Percentiles rank a stretch among this genome's conserved stretches.
phyloP scores from a whole-genome alignment of 2,329 filamentous ascomycete species.

The Westerdykella ornata region DNA sequence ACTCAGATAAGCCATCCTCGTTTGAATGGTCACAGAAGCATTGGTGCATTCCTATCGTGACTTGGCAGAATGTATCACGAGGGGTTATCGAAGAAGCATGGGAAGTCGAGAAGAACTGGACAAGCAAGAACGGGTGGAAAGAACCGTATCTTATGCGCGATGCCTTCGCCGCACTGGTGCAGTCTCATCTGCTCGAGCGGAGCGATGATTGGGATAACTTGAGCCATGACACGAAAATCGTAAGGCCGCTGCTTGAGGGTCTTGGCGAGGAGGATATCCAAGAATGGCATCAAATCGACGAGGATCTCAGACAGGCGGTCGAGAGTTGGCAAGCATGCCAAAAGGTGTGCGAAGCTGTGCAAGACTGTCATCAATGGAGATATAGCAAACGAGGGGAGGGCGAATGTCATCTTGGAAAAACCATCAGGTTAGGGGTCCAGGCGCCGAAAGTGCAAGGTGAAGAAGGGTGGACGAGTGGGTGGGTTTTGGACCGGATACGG shows the following conservation, averaged over 20 bases:
- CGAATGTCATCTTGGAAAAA: slow-evolving; percentile 30
- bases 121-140: slow-evolving; percentile 23
- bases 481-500: slow-evolving; percentile 30
- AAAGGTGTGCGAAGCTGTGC: slow-evolving; percentile 19
- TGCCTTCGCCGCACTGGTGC: slow-evolving; percentile 28
- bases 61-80: slow-evolving; percentile 29
- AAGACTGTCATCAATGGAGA: slow-evolving; percentile 36
- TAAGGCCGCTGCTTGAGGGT: not conserved
- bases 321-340: slow-evolving; percentile 21
- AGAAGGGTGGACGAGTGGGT: slow-evolving; percentile 31
- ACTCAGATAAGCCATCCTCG: slow-evolving; percentile 38
- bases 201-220: slow-evolving; percentile 35
- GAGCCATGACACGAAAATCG: slow-evolving; percentile 17
- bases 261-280: not conserved
- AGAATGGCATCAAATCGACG: slow-evolving; percentile 6
- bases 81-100: slow-evolving; percentile 24
- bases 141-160: slow-evolving; percentile 30
- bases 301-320: slow-evolving; percentile 18
- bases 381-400: slow-evolving; percentile 21
- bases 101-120: slow-evolving; percentile 31
- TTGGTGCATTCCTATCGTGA: slow-evolving; percentile 41
- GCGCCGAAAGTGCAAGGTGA: slow-evolving; percentile 9
- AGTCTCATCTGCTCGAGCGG: slow-evolving; percentile 22
- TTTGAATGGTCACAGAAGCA: slow-evolving; percentile 36
- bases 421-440: slow-evolving; percentile 22